Conservation (phyloP, 2,329 filamentous ascomycete species). For the Tolypocladium inflatum region DNA sequence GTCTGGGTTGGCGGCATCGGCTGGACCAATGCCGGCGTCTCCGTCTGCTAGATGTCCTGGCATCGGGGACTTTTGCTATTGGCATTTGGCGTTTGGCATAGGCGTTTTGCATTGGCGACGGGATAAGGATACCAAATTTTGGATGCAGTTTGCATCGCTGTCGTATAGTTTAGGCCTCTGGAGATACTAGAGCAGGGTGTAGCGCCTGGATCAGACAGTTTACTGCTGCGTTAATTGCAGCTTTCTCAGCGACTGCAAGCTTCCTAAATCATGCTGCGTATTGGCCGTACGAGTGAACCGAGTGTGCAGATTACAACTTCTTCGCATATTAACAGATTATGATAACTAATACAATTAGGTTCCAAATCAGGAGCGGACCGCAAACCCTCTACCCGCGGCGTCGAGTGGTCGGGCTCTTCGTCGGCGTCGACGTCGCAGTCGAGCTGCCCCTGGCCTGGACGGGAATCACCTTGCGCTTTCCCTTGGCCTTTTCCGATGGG, state of each 20-base stretch:
- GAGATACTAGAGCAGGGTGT: not conserved
- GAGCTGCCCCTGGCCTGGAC: constrained; percentile 16
- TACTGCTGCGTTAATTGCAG: not conserved
- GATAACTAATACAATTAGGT: constrained; percentile 4
- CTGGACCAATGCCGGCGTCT: constrained; percentile 10
- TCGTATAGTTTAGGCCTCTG: not conserved
- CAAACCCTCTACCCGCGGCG: constrained; percentile 26
- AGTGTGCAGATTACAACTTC: not conserved
- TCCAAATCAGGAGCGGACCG: not conserved
- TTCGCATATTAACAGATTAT: not conserved
- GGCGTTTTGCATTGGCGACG: not conserved
- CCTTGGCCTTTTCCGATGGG: constrained; percentile 36
- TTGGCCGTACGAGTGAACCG: no score
- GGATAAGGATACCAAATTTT: not conserved
- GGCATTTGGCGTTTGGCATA: not conserved
- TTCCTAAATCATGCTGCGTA: not conserved
- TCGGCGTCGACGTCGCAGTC: constrained; percentile 24
- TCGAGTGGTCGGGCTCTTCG: constrained; percentile 33
- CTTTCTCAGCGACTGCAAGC: not conserved
- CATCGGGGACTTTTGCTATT: not conserved
- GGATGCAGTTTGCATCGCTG: not conserved
- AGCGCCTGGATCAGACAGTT: not conserved
- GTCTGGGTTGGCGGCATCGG: constrained; percentile 8
- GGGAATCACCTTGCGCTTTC: constrained; percentile 27
- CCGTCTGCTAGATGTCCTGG: constrained; percentile 10